These are phyloP conservation scores for Tillandsia fasciculata DNA, from an alignment of 176 grass and related monocot species.

Conservation along the genomic window DNA sequence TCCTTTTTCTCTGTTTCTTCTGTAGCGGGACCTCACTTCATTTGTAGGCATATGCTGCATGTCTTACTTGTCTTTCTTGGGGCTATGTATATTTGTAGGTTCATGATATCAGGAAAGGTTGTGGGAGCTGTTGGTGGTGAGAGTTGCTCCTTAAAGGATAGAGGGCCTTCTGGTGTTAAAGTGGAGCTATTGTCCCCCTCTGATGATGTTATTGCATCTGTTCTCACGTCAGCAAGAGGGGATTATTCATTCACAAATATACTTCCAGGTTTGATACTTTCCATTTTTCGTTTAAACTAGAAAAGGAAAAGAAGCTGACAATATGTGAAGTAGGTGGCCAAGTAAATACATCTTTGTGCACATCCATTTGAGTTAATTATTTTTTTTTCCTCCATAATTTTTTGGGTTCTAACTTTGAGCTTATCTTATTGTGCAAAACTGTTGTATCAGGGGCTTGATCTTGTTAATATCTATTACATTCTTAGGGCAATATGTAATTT, in stretches of 20 bases:
- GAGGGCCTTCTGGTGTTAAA: constrained; percentile 89
- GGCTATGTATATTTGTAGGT: constrained; percentile 26
- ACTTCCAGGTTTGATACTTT: constrained; percentile 64
- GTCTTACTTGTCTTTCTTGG: neutral
- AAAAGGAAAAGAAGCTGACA: neutral
- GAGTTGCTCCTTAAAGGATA: constrained; percentile 49
- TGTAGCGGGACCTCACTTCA: neutral
- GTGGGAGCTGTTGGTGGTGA: constrained; percentile 55
- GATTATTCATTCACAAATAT: constrained; percentile 79
- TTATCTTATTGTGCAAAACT: neutral
- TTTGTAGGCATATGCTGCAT: neutral
- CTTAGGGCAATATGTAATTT: neutral
- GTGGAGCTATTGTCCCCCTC: constrained; percentile 52
- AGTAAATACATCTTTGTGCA: too few species aligned
- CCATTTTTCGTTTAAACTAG: constrained; percentile 8
- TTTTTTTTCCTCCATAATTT: neutral
- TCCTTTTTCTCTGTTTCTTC: constrained; percentile 11
- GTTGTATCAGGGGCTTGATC: neutral
- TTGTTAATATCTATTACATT: neutral
- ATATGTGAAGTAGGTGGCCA: neutral
- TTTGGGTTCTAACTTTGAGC: neutral
- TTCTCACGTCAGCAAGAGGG: constrained; percentile 54
- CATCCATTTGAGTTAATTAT: neutral
- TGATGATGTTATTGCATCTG: constrained; percentile 64
- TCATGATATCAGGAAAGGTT: constrained; percentile 74